Base-by-base conservation (phyloP, 306 rosid species). In the Cicer arietinum region DNA sequence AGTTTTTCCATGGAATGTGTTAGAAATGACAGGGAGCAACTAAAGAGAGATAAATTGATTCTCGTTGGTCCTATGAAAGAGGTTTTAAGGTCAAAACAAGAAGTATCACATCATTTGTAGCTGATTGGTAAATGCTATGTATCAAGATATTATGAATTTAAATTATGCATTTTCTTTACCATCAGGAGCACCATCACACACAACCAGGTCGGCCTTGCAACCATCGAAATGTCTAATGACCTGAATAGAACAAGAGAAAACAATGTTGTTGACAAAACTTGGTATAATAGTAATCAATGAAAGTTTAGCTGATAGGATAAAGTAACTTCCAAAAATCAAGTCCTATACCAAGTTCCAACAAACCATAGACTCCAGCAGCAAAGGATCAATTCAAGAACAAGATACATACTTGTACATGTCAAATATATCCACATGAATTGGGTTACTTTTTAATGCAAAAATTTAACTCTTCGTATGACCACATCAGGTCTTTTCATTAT, bases 171-270 rank as follows among this genome's bases (percentile, higher is more conserved):
- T 76, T 12, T 60, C 65, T 63, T 58, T 81, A 92, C 99, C 99
- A 83, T 94, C 99, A 30, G 99, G 99, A 53, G 99, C 99, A 71
- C 99, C 99, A 77, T 94, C 99, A 73, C 99, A 94, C 77, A 94
- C 99, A 75, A 94, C 98, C 66, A 94, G 89, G 85, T 94, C 96
- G 79, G 99, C 96, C 88, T 90, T 94, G 91, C 98, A 90, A 39
- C 99, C 99, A 83, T 94, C 99, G 66, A 94, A 94, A 86, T 92
- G 97, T 81, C 91, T 86, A 71, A 92, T 92, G 58, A 94, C 99
- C 99, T 94, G 89, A 80, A 77, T 71, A 75, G 63, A 73, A 84
- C 53, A 71, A 51, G 17, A 59, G 4, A 58, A 20, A 52, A 10
- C 17, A 40, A 57, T 41, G 43, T 1, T 1, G 53, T 30, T 37